Percentiles rank a stretch among this genome's conserved stretches.
Conservation (phyloP, 805 yeast species). For the Wickerhamomyces hampshirensis region DNA sequence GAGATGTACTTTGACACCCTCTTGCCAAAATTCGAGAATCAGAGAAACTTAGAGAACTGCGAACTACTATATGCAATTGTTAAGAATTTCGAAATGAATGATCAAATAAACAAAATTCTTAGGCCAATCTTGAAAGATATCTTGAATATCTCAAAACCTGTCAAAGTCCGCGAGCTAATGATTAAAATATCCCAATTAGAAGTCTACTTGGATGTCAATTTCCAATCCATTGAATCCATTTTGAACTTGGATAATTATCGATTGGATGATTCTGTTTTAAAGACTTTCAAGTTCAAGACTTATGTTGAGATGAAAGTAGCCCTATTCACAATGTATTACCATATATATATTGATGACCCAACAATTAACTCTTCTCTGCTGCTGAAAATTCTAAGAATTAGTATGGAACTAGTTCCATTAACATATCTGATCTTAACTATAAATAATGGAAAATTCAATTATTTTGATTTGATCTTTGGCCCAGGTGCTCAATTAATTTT, state of each 20-base stretch:
- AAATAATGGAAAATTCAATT: slow-evolving; percentile 21
- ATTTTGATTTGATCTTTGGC: slow-evolving; percentile 24
- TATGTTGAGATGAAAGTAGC: slow-evolving; percentile 25
- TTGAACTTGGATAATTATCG: slow-evolving; percentile 20
- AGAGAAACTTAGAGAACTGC: slow-evolving; percentile 32
- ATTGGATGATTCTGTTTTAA: slow-evolving; percentile 17
- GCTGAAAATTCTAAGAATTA: slow-evolving; percentile 14
- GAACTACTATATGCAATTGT: slow-evolving; percentile 39
- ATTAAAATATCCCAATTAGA: slow-evolving; percentile 34
- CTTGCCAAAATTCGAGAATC: slow-evolving; percentile 35
- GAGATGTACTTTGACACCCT: slow-evolving; percentile 45
- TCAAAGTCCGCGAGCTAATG: slow-evolving; percentile 35
- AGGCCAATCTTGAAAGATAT: slow-evolving; percentile 33
- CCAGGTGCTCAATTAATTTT: slow-evolving; percentile 20
- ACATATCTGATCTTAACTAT: slow-evolving; percentile 20
- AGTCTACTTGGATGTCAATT: slow-evolving; percentile 25
- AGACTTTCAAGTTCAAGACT: slow-evolving; percentile 24
- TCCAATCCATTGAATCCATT: slow-evolving; percentile 27
- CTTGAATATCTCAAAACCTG: slow-evolving; percentile 35
- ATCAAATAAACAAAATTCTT: slow-evolving; percentile 27
- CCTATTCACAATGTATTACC: slow-evolving; percentile 22
- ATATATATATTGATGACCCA: slow-evolving; percentile 20
- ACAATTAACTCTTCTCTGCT: slow-evolving; percentile 6
- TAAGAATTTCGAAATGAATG: slow-evolving; percentile 27
- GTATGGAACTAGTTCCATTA: slow-evolving; percentile 22